Evolutionary conservation across 257 asterid genomes (phyloP).

Genomic region (Salvia rosmarinus): DNA sequence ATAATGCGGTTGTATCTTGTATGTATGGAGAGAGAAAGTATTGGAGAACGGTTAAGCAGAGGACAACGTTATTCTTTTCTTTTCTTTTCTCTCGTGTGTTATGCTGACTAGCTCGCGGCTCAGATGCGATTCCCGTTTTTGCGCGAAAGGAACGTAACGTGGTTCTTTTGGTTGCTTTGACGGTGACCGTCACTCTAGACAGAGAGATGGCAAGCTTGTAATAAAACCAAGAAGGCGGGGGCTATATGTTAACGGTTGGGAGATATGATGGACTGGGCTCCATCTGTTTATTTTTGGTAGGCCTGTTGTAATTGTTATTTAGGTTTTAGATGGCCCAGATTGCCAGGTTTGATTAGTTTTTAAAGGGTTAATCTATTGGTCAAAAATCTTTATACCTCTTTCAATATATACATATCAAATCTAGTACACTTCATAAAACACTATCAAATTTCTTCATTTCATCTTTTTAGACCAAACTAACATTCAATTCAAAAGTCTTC

Average conservation of each 20-base stretch:
- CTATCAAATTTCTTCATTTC: too few relatives aligned
- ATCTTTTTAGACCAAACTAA: too few relatives aligned
- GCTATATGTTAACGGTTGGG: not conserved
- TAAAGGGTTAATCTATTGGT: not conserved
- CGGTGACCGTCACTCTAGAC: constrained; percentile 42
- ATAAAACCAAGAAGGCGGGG: constrained; percentile 6
- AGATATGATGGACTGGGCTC: constrained; percentile 41
- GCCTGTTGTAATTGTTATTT: constrained; percentile 33
- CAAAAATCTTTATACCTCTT: too few relatives aligned
- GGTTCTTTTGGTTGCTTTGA: constrained; percentile 28
- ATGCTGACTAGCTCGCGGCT: constrained; percentile 11
- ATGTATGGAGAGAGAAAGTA: constrained; percentile 40
- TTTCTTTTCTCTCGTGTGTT: constrained; percentile 3
- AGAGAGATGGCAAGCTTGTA: constrained; percentile 36
- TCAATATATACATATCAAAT: too few relatives aligned
- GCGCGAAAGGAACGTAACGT: constrained; percentile 49
- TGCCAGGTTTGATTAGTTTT: constrained; percentile 22
- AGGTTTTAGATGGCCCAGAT: constrained; percentile 32
- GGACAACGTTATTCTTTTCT: constrained; percentile 46
- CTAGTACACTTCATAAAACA: too few relatives aligned
- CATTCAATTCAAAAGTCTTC: too few relatives aligned
- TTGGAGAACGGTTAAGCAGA: constrained; percentile 28
- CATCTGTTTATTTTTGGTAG: constrained; percentile 45
- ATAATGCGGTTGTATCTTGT: constrained; percentile 26
- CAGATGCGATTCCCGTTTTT: constrained; percentile 54